Base-by-base conservation (phyloP, 805 yeast genomes). In the Danielia oregonensis region DNA sequence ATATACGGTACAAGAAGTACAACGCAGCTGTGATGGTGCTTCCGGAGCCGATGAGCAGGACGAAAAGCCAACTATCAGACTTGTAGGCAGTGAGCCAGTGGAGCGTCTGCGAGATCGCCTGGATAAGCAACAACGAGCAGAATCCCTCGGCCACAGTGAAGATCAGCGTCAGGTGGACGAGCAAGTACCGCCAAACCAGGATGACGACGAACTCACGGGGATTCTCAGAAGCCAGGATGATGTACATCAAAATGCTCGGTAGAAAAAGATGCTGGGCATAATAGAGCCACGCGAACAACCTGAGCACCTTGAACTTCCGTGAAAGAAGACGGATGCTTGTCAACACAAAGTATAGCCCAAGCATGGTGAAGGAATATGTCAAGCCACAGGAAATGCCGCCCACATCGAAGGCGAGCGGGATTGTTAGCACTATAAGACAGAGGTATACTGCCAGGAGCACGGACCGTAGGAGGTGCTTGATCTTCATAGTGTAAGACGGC, bases 341-440 rank as follows among this genome's bases (percentile, higher is more conserved):
- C 36, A 86, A 63, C 5, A 75, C 55, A 41, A 86, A 80, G 59
- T 88, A 89, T 34, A 83, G 60, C 26, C 46, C 32, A 37, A 60
- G 56, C 27, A 75, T 65, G 35, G 86, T 75, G 30, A 91, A 70
- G 5, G 95, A 80, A 57, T 79, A 93, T 13, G 94, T 78, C 40
- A 93, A 65, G 1, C 98, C 98, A 60, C 97, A 91, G 36, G 78
- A 72, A 13, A 81, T 72, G 1, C 97, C 97, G 7, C 97, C 97
- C 24, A 87, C 82, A 52, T 91, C 96, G 60, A 93, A 93, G 16
- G 97, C 84, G 42, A 93, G 72, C 4, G 97, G 97, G 5, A 93
- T 83, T 2, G 96, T 83, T 19, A 89, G 67, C 18, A 88, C 73
- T 9, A 86, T 78, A 32, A 86, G 73, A 5, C 74, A 56, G 35